Conservation (phyloP, 768 basidiomycete genomes). For the Myochromella boudieri region DNA sequence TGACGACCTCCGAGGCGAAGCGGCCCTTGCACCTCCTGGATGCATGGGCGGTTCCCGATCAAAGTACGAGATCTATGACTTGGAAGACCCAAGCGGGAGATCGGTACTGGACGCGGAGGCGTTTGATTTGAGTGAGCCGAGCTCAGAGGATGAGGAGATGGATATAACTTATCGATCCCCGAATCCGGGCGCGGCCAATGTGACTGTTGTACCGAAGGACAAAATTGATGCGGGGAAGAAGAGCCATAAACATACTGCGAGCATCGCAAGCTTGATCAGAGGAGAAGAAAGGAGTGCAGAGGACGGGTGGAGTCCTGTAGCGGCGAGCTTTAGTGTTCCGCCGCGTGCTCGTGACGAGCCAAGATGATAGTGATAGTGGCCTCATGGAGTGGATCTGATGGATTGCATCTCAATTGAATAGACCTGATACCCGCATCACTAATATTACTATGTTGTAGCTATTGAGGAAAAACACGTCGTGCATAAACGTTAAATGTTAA, state of each 20-base stretch:
- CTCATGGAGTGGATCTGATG: neutral
- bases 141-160: conserved; percentile 67
- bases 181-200: conserved; percentile 35
- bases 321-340: conserved; percentile 25
- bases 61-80: conserved; percentile 79
- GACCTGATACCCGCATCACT: conserved; percentile 13
- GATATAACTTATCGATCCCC: conserved; percentile 75
- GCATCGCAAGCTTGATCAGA: conserved; percentile 79
- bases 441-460: too few species aligned
- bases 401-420: conserved; percentile 3
- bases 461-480: too few species aligned
- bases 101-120: conserved; percentile 47
- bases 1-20: conserved; percentile 64
- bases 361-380: neutral
- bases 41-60: conserved; percentile 40
- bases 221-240: conserved; percentile 29
- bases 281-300: conserved; percentile 73
- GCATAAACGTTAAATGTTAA: too few species aligned
- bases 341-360: neutral
- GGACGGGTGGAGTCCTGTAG: conserved; percentile 81
- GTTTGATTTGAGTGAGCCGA: conserved; percentile 53
- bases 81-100: conserved; percentile 56
- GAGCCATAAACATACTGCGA: conserved; percentile 77
- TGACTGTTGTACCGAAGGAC: conserved; percentile 27
- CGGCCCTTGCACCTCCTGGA: conserved; percentile 51